Evolutionary conservation across 2,329 filamentous ascomycete genomes (phyloP), one percentile per base, ranked within the genome.

Genomic region (Aureobasidium sp.): DNA sequence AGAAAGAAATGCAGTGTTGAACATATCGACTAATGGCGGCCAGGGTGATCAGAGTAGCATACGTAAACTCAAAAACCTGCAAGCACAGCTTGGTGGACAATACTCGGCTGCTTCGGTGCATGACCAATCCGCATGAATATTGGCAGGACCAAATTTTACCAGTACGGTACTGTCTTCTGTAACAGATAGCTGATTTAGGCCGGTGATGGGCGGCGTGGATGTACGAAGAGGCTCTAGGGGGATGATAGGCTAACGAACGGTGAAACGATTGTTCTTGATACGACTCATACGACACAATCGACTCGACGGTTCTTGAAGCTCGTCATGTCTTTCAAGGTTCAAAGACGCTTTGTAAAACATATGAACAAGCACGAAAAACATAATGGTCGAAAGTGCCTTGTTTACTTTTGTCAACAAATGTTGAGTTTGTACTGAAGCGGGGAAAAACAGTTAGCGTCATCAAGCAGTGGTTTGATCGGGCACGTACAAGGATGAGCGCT

Each of bases 401-500:
- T 58, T 58, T 58, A 58, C 54, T 48, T 58, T 39, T 58, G 54
- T 58, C 54, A 58, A 58, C 54, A 57, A 57, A 57, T 39, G 41
- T 36, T 57, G 39, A 36, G 39, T 55, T 21, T 45, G 41, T 48
- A 13, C 21, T 32, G 54, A 58, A 58, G 54, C 54, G 54, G 54
- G 54, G 54, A 48, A 48, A 30, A 48, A 58, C 54, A 58, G 53
- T 58, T 32, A 48, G 42, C 54, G 54, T 58, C 54, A 58, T 57
- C 53, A 45, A 54, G 36, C 50, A 53, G 50, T 54, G 37, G 50
- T 10, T 54, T 42, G 50, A 54, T 42, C 41, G 53, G 53, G 21
- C 21, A 21, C 29, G 42, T 41, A 57, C 53, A 57, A 45, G 53
- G 30, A n/a, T 47, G 39, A 34, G 32, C 36, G 34, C 49, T 53